phyloP scores from a whole-genome alignment of 257 asterid species.

The Voacanga thouarsii region DNA sequence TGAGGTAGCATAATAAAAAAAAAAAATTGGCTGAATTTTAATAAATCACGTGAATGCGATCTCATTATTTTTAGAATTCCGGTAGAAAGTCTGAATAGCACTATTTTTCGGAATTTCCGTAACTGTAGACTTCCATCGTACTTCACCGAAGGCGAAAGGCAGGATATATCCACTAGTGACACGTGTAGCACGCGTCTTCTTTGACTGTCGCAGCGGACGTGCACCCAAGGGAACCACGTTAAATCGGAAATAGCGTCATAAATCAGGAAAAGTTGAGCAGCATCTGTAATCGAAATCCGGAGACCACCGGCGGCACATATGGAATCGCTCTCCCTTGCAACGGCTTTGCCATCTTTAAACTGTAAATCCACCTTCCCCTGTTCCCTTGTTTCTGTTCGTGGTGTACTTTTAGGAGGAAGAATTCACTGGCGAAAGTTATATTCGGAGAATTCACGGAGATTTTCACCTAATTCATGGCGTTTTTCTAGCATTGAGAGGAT shows the following conservation, averaged over 20 bases:
- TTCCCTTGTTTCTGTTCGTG: not conserved
- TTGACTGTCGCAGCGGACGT: not conserved
- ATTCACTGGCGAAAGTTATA: not conserved
- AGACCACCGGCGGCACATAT: not conserved
- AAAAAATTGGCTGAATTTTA: no score
- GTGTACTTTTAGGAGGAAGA: not conserved
- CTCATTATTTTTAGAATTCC: no score
- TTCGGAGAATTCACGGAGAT: not conserved
- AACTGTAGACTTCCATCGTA: no score
- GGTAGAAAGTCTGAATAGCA: no score
- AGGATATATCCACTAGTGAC: no score
- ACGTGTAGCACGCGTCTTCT: not conserved
- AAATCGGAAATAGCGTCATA: not conserved
- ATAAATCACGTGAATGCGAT: no score
- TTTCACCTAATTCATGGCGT: not conserved
- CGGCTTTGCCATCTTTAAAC: not conserved
- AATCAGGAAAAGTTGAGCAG: not conserved
- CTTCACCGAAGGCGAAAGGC: no score
- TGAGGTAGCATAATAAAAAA: no score
- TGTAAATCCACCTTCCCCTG: not conserved
- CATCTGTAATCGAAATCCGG: not conserved
- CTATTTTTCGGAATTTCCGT: no score
- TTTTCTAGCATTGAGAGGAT: conserved; percentile 3
- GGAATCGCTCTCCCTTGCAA: not conserved
- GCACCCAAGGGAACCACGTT: not conserved